These are phyloP conservation scores for Colletotrichum musae DNA, from an alignment of 2,329 filamentous ascomycete species.

Conservation along the genomic window DNA sequence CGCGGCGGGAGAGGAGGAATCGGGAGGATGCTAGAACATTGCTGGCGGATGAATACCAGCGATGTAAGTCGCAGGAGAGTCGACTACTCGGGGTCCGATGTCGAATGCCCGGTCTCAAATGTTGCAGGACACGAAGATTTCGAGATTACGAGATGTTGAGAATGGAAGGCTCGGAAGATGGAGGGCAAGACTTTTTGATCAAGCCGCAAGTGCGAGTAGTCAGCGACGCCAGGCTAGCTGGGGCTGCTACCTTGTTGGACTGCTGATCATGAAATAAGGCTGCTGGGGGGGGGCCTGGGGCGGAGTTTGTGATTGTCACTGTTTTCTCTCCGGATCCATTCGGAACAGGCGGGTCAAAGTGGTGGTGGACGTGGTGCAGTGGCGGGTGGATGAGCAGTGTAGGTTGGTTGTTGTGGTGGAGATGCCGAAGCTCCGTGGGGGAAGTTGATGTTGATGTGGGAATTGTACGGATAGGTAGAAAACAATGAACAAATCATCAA, in stretches of 20 bases:
- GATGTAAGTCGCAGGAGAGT: not conserved
- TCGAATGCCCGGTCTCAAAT: not conserved
- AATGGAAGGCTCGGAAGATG: slow-evolving; percentile 33
- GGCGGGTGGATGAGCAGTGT: not conserved
- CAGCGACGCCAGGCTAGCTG: slow-evolving; percentile 5
- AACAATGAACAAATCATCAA: slow-evolving; percentile 3
- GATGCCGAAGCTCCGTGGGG: slow-evolving; percentile 36
- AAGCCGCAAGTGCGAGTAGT: slow-evolving; percentile 10
- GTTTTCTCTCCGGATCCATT: slow-evolving; percentile 9
- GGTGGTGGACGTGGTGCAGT: not conserved
- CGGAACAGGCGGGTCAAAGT: slow-evolving; percentile 27
- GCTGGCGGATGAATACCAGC: not conserved
- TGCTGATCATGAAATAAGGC: too few relatives aligned
- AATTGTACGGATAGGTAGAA: too few relatives aligned
- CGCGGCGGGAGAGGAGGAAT: not conserved
- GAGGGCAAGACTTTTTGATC: slow-evolving; percentile 11
- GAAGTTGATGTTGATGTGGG: not conserved
- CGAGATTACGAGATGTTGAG: slow-evolving; percentile 14
- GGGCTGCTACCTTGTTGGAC: too few relatives aligned
- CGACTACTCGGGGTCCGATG: not conserved
- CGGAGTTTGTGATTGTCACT: not conserved
- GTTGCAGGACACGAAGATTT: not conserved
- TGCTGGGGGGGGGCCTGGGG: too few relatives aligned
- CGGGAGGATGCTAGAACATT: slow-evolving; percentile 20
- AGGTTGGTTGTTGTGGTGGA: slow-evolving; percentile 18